Evolutionary conservation across 2,329 filamentous ascomycete species (phyloP), one percentile per base, ranked within the genome.

Genomic region (Aquanectria penicillioides): DNA sequence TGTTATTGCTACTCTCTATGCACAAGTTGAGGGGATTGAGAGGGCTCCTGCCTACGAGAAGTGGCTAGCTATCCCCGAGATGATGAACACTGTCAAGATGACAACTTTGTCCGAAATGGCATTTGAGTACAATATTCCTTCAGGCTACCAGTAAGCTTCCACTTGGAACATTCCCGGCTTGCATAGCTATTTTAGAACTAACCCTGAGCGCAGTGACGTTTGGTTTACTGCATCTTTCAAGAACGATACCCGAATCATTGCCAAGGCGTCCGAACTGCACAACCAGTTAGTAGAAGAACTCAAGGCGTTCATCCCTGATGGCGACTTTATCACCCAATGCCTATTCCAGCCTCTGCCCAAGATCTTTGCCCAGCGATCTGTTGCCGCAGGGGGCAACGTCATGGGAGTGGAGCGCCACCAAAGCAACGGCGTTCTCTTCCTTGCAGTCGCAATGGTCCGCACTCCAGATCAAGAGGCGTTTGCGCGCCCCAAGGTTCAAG

Each of bases 41-140:
- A 53, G 60, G 12, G 49, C 63, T 17, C 36, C 49, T 3, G 62
- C 59, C 0, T 65, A 65, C 11, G 46, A 60, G n/a, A 63, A 65
- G 13, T 65, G 59, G 55, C 25, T 60, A n/a, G 62, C 55, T 22
- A n/a, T 65, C 2, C 63, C 62, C 2, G 59, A 51, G n/a, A 65
- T 65, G 13, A 8, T 54, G 8, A 65, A 22, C 13, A 60, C 54
- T 3, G 59, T 59, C 15, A 65, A 65, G 50, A 41, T 57, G 25
- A 65, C 62, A 1, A 65, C 63, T 6, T n/a, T 65, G 0, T 17
- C 50, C 0, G 62, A 65, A 15, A 65, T 65, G 56, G 62, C 62
- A 0, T 54, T 60, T 15, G 62, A 65, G 40, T 65, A 65, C 40
- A 65, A 65, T 3, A 47, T 63, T 5, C 63, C 63, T 11, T 8